phyloP scores from a whole-genome alignment of 805 yeast species.

The Grigorovia jiainica region DNA sequence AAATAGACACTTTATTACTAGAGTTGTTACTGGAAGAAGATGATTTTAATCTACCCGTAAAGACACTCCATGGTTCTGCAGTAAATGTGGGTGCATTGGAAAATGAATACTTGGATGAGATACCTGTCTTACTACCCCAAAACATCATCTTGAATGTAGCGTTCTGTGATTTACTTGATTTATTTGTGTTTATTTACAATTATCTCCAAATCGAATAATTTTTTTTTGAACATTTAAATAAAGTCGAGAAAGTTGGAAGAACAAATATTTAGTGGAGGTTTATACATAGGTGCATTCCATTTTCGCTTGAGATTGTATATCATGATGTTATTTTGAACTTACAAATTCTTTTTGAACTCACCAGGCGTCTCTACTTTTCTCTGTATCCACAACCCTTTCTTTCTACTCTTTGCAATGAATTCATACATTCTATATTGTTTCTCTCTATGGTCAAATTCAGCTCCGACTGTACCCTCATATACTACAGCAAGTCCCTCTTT shows the following conservation, averaged over 20 bases:
- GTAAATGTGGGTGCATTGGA: conserved; percentile 63
- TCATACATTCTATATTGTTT: conserved; percentile 51
- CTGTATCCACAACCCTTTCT: conserved; percentile 63
- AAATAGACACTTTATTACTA: conserved; percentile 56
- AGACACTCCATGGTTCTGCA: conserved; percentile 76
- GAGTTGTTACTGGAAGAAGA: conserved; percentile 27
- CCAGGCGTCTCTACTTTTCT: conserved; percentile 61
- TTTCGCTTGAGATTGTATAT: too few species aligned
- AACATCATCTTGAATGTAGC: conserved; percentile 17
- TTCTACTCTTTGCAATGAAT: conserved; percentile 42
- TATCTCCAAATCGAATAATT: not conserved
- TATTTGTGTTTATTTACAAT: not conserved
- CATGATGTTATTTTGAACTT: not conserved
- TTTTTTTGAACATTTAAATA: too few species aligned
- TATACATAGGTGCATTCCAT: too few species aligned
- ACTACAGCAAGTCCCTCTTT: conserved; percentile 75
- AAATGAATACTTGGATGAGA: conserved; percentile 56
- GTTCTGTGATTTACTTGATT: not conserved
- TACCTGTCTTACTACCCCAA: conserved; percentile 40
- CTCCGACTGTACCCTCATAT: conserved; percentile 72
- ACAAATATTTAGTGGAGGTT: too few species aligned
- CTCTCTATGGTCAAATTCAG: conserved; percentile 80
- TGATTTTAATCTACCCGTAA: conserved; percentile 68
- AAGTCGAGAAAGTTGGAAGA: too few species aligned
- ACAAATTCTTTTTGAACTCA: conserved; percentile 46